These are phyloP conservation scores for Aaosphaeria arxii DNA, from an alignment of 2,329 filamentous ascomycete genomes.

Conservation along the genomic window DNA sequence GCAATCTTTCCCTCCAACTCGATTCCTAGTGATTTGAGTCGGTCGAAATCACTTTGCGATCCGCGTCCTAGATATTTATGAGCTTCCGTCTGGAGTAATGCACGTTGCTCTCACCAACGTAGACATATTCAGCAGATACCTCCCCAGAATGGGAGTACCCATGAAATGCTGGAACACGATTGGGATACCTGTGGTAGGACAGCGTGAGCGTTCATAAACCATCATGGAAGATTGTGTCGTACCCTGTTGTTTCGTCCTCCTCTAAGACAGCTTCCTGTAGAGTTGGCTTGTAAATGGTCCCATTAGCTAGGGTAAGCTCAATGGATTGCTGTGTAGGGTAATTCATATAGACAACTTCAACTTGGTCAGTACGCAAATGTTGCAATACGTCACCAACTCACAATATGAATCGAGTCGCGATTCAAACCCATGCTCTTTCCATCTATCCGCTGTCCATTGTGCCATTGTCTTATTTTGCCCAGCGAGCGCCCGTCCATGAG, in stretches of 20 bases:
- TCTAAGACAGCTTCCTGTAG: conserved; percentile 32
- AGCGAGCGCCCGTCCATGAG: conserved; percentile 33
- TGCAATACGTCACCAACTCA: conserved; percentile 1
- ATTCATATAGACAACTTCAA: conserved; percentile 28
- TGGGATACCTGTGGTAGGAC: conserved; percentile 17
- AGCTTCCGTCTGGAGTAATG: too few relatives aligned
- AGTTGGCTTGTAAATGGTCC: conserved; percentile 26
- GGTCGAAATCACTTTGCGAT: conserved; percentile 45
- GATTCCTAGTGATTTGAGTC: conserved; percentile 36
- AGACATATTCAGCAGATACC: conserved; percentile 48
- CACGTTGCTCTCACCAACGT: conserved; percentile 22
- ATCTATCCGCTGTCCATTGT: conserved; percentile 39
- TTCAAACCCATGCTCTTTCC: conserved; percentile 33
- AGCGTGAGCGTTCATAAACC: too few relatives aligned
- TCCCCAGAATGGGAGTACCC: conserved; percentile 48
- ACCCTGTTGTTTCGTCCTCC: conserved; percentile 31
- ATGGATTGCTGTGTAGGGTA: conserved; percentile 37
- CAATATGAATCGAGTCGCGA: conserved; percentile 38
- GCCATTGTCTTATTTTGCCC: conserved; percentile 37
- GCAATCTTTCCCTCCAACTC: conserved; percentile 43
- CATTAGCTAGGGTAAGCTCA: conserved; percentile 30
- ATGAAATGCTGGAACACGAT: conserved; percentile 46
- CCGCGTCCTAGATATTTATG: conserved; percentile 23
- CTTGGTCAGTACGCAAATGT: background rate
- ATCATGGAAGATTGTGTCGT: too few relatives aligned